These are phyloP conservation scores for Candida labiduridarum DNA, from an alignment of 1,139 yeast genomes.

Conservation along the genomic window DNA sequence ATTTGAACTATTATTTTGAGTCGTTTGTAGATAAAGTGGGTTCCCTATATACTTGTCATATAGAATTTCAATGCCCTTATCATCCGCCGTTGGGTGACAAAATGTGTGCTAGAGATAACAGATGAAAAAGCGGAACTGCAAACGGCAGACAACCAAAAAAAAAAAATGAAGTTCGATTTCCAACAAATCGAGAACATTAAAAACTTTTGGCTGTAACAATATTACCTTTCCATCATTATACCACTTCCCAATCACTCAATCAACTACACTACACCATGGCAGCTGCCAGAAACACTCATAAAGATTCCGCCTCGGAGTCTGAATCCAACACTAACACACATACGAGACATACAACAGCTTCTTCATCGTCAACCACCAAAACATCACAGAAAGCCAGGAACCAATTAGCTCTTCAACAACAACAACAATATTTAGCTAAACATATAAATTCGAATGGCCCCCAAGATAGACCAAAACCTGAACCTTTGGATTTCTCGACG, in stretches of 20 bases:
- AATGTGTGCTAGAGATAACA: neutral
- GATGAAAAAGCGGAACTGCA: neutral
- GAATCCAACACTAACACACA: slow-evolving; percentile 26
- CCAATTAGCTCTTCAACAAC: slow-evolving; percentile 60
- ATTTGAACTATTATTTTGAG: too few species aligned
- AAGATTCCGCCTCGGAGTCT: slow-evolving; percentile 48
- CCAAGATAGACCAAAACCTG: slow-evolving; percentile 46
- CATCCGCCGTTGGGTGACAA: neutral
- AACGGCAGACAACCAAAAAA: neutral
- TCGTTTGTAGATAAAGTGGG: too few species aligned
- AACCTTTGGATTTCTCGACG: slow-evolving; percentile 63
- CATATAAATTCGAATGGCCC: slow-evolving; percentile 70
- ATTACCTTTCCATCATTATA: neutral
- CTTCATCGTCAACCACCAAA: slow-evolving; percentile 26
- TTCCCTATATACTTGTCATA: too few species aligned
- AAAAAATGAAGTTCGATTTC: too few species aligned
- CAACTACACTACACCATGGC: neutral
- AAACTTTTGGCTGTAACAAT: too few species aligned
- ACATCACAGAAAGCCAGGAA: slow-evolving; percentile 56
- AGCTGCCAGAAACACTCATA: slow-evolving; percentile 15
- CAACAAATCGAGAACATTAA: too few species aligned
- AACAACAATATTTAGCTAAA: slow-evolving; percentile 57
- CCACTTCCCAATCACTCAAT: neutral
- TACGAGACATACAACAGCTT: slow-evolving; percentile 8
- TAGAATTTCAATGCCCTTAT: too few species aligned